phyloP scores from a whole-genome alignment of 2,329 filamentous ascomycete genomes.

The Rhynchosporium agropyri region DNA sequence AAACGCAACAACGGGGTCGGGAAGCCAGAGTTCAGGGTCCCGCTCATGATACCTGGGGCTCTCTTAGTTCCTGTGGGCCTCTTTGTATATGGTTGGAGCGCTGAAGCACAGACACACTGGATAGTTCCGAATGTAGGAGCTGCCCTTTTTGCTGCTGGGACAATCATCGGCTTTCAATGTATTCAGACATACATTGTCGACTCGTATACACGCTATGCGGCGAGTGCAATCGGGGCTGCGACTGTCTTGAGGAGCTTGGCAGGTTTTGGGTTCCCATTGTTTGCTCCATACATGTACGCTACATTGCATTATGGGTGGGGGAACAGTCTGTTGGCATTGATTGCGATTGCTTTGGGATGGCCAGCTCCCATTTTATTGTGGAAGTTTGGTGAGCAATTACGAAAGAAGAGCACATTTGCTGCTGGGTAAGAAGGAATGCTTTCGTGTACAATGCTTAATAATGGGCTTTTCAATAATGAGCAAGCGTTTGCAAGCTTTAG shows the following conservation, averaged over 20 bases:
- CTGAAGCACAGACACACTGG: slow-evolving; percentile 55
- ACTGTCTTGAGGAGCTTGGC: slow-evolving; percentile 38
- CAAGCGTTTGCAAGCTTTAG: background rate
- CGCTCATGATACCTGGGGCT: slow-evolving; percentile 57
- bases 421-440: slow-evolving; percentile 29
- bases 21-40: slow-evolving; percentile 64
- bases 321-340: slow-evolving; percentile 50
- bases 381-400: slow-evolving; percentile 45
- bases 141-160: slow-evolving; percentile 53
- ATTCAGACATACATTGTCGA: slow-evolving; percentile 56
- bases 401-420: slow-evolving; percentile 48
- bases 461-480: background rate
- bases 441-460: background rate
- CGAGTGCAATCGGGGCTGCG: slow-evolving; percentile 46
- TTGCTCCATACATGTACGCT: slow-evolving; percentile 40
- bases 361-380: slow-evolving; percentile 51
- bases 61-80: slow-evolving; percentile 59
- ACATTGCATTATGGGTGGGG: slow-evolving; percentile 51
- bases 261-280: slow-evolving; percentile 39
- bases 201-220: slow-evolving; percentile 46
- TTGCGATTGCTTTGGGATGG: slow-evolving; percentile 55
- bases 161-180: slow-evolving; percentile 43
- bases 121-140: slow-evolving; percentile 61
- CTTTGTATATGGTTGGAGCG: slow-evolving; percentile 61
- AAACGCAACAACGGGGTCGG: slow-evolving; percentile 38